A percentile compares a stretch with the other conserved stretches of the same genome.
Evolutionary conservation across 768 basidiomycete species (phyloP).

Genomic region (Clitopilus hobsonii): DNA sequence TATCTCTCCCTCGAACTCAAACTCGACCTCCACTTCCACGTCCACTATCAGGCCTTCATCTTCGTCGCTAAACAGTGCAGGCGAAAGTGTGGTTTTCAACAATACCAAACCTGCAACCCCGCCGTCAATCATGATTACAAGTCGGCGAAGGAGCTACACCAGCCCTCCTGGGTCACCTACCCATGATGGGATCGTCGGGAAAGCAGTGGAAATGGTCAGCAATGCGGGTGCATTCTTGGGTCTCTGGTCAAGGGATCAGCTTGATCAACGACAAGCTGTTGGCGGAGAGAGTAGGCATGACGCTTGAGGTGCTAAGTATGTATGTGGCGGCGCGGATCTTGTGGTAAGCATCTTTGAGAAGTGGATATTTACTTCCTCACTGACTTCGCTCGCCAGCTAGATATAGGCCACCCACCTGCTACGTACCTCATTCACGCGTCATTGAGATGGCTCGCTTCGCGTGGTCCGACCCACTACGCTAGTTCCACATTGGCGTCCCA

Average conservation of each 20-base stretch:
- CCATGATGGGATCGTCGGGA: constrained; percentile 10
- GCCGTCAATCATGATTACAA: not conserved
- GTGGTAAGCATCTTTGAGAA: too few species aligned
- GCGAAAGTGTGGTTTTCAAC: constrained; percentile 23
- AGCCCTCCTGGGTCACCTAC: constrained; percentile 10
- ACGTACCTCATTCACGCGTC: not conserved
- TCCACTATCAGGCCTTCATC: not conserved
- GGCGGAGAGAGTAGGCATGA: not conserved
- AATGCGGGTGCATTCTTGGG: constrained; percentile 77
- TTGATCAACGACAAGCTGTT: not conserved
- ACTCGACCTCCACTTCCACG: not conserved
- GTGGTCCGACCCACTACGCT: too few species aligned
- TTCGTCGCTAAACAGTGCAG: not conserved
- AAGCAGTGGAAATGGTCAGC: constrained; percentile 70
- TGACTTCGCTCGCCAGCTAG: too few species aligned
- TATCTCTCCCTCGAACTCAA: not conserved
- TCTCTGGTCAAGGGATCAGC: constrained; percentile 27
- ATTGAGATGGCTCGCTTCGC: not conserved
- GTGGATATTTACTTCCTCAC: not conserved
- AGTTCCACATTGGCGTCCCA: too few species aligned
- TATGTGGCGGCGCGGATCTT: too few species aligned
- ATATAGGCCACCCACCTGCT: too few species aligned
- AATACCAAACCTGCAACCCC: constrained; percentile 30
- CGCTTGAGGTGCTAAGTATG: not conserved
- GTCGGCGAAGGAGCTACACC: constrained; percentile 6